Evolutionary conservation across 306 rosid genomes (phyloP).

Genomic region (Acacia acuminata): DNA sequence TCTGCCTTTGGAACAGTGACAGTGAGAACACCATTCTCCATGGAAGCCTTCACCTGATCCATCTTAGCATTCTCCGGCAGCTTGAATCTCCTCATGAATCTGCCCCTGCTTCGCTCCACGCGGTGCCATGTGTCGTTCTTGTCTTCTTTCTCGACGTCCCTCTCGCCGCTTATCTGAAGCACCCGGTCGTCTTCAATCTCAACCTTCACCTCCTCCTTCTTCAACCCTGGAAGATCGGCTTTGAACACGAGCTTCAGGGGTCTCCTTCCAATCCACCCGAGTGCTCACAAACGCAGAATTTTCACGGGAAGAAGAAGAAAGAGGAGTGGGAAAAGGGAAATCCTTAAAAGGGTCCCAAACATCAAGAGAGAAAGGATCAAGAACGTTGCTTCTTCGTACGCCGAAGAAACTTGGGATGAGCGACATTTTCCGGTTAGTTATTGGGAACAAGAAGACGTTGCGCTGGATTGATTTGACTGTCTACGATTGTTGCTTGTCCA

Average conservation of each 20-base stretch:
- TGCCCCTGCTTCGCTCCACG: not conserved
- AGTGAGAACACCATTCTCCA: not conserved
- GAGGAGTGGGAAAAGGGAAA: conserved; percentile 16
- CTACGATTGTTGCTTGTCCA: not conserved
- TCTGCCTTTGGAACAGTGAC: not conserved
- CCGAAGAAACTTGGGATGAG: conserved; percentile 46
- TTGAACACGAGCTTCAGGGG: conserved; percentile 49
- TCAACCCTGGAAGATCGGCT: conserved; percentile 43
- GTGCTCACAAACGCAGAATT: conserved; percentile 38
- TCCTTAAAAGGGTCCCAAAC: conserved; percentile 42
- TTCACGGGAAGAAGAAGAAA: conserved; percentile 28
- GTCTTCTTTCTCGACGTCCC: conserved; percentile 42
- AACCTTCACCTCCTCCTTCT: conserved; percentile 46
- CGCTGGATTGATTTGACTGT: not conserved
- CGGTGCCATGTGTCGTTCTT: conserved; percentile 41
- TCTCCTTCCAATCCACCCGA: conserved; percentile 45
- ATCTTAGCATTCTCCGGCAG: not conserved
- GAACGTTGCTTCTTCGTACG: conserved; percentile 30
- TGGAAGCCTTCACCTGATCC: not conserved
- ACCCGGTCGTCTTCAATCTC: conserved; percentile 42
- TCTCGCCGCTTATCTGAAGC: conserved; percentile 46
- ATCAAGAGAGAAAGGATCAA: conserved; percentile 45
- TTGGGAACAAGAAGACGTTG: not conserved
- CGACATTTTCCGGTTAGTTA: conserved; percentile 21
- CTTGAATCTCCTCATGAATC: not conserved